Base-by-base conservation (phyloP, 2,329 filamentous ascomycete species). In the Lasiodiplodia hormozganensis region DNA sequence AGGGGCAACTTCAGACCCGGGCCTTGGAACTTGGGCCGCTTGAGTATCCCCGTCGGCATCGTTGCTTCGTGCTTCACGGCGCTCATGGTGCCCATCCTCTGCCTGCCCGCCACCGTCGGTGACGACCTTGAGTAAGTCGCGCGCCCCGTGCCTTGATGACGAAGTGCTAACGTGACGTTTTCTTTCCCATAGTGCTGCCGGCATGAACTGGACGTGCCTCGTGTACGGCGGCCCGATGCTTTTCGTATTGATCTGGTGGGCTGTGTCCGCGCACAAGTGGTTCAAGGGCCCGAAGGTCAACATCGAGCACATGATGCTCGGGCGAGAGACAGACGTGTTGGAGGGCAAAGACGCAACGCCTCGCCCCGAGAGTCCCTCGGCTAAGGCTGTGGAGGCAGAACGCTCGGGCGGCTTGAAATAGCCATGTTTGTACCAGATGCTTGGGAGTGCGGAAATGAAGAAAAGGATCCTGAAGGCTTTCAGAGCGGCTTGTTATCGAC, bases 201-300 rank as follows among this genome's bases (percentile, higher is more conserved):
- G 80, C 7, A 91, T 92, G 89, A 92, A 92, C 74, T 92, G 89
- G 87, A 91, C 89, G 1, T 86, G 82, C 71, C 79, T 91, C 28
- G 88, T 90, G 10, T 91, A 89, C 77, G 89, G 88, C 5, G 88
- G 81, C 2, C 86, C 88, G 0, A 91, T 91, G 88, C 69, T 87
- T 4, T 75, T 84, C 3, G 82, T 88, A 4, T 79, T 84, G 2
- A 77, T 89, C 16, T 92, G 89, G 88, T 92, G 88, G 83, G 79
- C 87, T 51, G 78, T 91, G 4, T 85, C 86, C 71, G 89, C 89
- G 11, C 83, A 83, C 60, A 89, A 87, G 73, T 92, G 89, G 89
- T 92, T 92, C 78, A 89, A 87, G 73, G 90, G 90, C 0, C 89
- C 90, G 0, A 90, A 88, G 80, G 86, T 92, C 70, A 91, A 91